Conservation (phyloP, 2,329 filamentous ascomycete genomes). For the Polytolypa hystricis region DNA sequence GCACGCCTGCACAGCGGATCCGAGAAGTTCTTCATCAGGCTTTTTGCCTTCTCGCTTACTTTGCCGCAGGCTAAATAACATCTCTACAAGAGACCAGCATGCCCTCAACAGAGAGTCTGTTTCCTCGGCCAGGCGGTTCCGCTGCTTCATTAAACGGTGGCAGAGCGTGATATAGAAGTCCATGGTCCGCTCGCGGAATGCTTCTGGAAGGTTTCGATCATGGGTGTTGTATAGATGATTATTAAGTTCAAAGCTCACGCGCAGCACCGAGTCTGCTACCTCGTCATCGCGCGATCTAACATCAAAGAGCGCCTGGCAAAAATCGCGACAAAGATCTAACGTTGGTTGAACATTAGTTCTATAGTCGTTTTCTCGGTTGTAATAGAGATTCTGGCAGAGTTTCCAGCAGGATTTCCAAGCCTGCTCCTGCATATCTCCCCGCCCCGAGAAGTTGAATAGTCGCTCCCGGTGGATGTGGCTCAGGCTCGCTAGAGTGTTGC, state of each 20-base stretch:
- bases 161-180: constrained; percentile 93
- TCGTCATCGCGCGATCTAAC: constrained; percentile 69
- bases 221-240: constrained; percentile 93
- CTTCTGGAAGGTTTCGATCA: constrained; percentile 69
- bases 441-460: constrained; percentile 64
- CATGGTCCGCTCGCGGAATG: constrained; percentile 77
- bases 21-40: constrained; percentile 71
- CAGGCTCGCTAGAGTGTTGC: constrained; percentile 76
- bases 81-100: constrained; percentile 84
- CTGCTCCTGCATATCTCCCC: constrained; percentile 67
- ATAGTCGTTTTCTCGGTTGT: constrained; percentile 61
- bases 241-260: constrained; percentile 90
- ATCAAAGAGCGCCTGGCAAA: constrained; percentile 86
- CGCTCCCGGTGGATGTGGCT: constrained; percentile 74
- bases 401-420: constrained; percentile 94
- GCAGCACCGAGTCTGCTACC: constrained; percentile 68
- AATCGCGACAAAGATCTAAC: constrained; percentile 78
- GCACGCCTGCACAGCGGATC: constrained; percentile 81
- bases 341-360: constrained; percentile 61
- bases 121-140: constrained; percentile 64
- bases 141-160: constrained; percentile 92
- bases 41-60: constrained; percentile 61
- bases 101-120: constrained; percentile 74
- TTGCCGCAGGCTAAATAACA: constrained; percentile 83
- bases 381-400: constrained; percentile 79